phyloP scores from a whole-genome alignment of 768 basidiomycete genomes.

The Kwoniella shandongensis region DNA sequence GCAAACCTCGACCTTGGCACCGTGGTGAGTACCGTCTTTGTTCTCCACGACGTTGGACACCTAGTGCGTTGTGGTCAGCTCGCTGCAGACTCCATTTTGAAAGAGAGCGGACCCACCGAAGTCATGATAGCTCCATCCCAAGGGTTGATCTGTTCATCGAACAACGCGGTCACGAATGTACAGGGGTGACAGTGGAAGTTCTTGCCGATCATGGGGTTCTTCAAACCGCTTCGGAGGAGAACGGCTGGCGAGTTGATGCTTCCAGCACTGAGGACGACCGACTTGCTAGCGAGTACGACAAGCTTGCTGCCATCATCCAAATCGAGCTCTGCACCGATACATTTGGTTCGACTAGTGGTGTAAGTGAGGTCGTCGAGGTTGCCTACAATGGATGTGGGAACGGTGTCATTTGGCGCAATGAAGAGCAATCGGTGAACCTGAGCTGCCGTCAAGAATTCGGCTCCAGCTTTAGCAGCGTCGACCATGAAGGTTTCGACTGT shows the following conservation, averaged over 20 bases:
- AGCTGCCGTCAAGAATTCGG: constrained; percentile 24
- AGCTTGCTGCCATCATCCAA: constrained; percentile 14
- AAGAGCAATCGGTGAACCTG: constrained; percentile 32
- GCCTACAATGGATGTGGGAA: not conserved
- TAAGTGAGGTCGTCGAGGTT: not conserved
- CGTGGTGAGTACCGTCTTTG: constrained; percentile 36
- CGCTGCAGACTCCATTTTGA: not conserved
- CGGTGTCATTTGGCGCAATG: not conserved
- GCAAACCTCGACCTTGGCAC: constrained; percentile 46
- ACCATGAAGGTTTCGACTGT: constrained; percentile 25
- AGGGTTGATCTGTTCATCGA: constrained; percentile 34
- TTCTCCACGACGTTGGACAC: constrained; percentile 32
- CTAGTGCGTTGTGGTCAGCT: not conserved
- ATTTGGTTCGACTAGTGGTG: constrained; percentile 7
- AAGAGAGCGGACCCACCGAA: constrained; percentile 24
- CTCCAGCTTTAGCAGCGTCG: constrained; percentile 29
- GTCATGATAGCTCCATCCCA: constrained; percentile 51
- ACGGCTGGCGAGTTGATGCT: constrained; percentile 42
- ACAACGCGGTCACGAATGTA: constrained; percentile 32
- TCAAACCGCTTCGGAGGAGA: constrained; percentile 38
- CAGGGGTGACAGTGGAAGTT: constrained; percentile 47
- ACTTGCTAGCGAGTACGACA: constrained; percentile 20
- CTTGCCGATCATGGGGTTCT: constrained; percentile 43
- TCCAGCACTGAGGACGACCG: constrained; percentile 40
- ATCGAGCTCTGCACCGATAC: constrained; percentile 30